These are phyloP conservation scores for Vinca minor DNA, from an alignment of 257 asterid species.

Conservation along the genomic window DNA sequence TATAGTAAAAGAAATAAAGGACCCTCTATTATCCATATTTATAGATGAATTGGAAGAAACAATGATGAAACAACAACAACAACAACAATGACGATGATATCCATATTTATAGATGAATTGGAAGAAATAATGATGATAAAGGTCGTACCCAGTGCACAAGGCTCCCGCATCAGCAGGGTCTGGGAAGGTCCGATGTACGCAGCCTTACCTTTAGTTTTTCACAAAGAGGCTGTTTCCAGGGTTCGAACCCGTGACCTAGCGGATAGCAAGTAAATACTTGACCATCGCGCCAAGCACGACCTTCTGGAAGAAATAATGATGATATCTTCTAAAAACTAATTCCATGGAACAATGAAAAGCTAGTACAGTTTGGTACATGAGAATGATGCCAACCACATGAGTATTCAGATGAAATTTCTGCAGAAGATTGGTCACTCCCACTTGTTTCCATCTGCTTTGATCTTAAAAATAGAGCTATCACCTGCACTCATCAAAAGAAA, in stretches of 20 bases:
- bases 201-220: too few species aligned
- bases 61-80: too few species aligned
- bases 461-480: slow-evolving; percentile 65
- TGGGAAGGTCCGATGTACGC: too few species aligned
- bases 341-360: neutral
- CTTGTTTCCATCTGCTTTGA: slow-evolving; percentile 46
- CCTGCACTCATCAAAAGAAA: slow-evolving; percentile 44
- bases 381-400: slow-evolving; percentile 50
- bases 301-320: neutral
- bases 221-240: too few species aligned
- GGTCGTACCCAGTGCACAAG: too few species aligned
- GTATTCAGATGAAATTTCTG: slow-evolving; percentile 35
- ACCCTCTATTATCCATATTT: neutral
- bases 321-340: neutral
- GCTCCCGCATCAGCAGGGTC: too few species aligned
- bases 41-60: neutral
- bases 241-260: too few species aligned
- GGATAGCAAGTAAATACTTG: too few species aligned
- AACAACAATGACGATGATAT: too few species aligned
- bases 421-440: slow-evolving; percentile 31
- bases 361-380: slow-evolving; percentile 11
- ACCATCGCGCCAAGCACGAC: too few species aligned
- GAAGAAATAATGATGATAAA: too few species aligned
- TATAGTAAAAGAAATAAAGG: neutral
- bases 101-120: neutral